Evolutionary conservation across 345 rosid species (phyloP), one percentile per base, ranked within the genome.

Genomic region (Pseudoturritis turrita): DNA sequence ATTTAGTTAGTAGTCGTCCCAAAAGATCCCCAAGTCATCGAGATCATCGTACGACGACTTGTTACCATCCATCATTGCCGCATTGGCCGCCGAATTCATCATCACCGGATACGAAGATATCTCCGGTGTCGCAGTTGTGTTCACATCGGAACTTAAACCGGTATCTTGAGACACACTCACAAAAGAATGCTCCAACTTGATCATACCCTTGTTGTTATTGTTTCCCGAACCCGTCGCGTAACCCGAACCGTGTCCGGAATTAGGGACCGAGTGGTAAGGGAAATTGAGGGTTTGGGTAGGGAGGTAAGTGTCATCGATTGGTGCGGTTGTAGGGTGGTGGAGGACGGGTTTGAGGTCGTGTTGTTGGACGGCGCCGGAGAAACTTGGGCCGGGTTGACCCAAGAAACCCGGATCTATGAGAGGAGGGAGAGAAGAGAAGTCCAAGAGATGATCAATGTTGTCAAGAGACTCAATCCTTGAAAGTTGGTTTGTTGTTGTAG

Each of bases 221-320:
- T 33, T 33, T 33, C 31, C 51, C 2, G 14, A 72, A 41, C 80
- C 85, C 26, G 79, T 45, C 72, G 79, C 77, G 66, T 70, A 71
- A 4, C 81, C 68, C 4, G 74, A 35, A 4, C 83, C 56, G 14
- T 77, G 51, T 23, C 73, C 55, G 77, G 51, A 66, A 71, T 36
- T 37, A 1, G 85, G 26, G 55, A 22, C 59, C 62, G 78, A 36
- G 80, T 13, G 22, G 81, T 44, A 23, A 45, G 71, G 28, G 79
- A 76, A 82, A 70, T 65, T 70, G 50, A 73, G 64, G 55, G 40
- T 67, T 11, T 86, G 76, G 73, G 71, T 84, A 91, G 95, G 79
- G 92, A 85, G 83, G 92, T 95, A 87, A 89, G 88, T 88, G 89
- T 41, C 22, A 35, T 59, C n/a, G n/a, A 65, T 31, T 86, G 86